A percentile compares a stretch with the other conserved stretches of the same genome.
These are phyloP conservation scores for Penicillium macrosclerotiorum DNA, from an alignment of 495 filamentous ascomycete genomes.

Conservation along the genomic window DNA sequence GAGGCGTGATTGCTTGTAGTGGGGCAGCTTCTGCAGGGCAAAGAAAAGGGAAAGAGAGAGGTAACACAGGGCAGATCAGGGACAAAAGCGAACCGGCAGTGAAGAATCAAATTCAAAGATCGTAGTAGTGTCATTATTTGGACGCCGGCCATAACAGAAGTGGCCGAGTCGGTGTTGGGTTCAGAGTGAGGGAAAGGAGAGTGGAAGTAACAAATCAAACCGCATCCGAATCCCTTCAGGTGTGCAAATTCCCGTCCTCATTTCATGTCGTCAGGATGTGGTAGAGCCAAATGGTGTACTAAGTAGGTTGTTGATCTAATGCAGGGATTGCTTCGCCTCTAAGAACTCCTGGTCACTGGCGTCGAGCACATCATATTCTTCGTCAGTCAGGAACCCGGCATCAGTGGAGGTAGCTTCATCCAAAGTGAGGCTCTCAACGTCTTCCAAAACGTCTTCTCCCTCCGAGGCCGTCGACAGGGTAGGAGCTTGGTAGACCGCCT, in stretches of 20 bases:
- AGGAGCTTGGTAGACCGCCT: constrained; percentile 29
- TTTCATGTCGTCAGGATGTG: constrained; percentile 13
- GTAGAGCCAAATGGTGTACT: not conserved
- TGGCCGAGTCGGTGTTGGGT: not conserved
- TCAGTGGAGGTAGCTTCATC: constrained; percentile 58
- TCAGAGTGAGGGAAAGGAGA: not conserved
- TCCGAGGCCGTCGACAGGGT: constrained; percentile 44
- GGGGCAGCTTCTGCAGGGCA: not conserved
- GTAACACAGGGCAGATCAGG: not conserved
- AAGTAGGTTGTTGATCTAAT: constrained; percentile 9
- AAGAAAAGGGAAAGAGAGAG: constrained; percentile 1
- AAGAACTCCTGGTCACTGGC: constrained; percentile 89
- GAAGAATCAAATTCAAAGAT: constrained; percentile 5
- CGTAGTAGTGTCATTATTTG: constrained; percentile 6
- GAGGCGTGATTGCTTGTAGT: not conserved
- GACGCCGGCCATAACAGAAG: constrained; percentile 16
- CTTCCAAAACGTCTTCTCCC: constrained; percentile 58
- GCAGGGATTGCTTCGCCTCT: constrained; percentile 37
- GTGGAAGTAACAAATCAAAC: constrained; percentile 20
- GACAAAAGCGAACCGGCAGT: constrained; percentile 1
- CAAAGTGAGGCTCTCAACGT: constrained; percentile 64
- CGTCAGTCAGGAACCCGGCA: constrained; percentile 86
- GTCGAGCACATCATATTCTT: constrained; percentile 96
- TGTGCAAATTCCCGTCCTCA: constrained; percentile 25
- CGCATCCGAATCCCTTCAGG: constrained; percentile 7